A percentile compares a stretch with the other conserved stretches of the same genome.
Conservation (phyloP, 2,329 filamentous ascomycete genomes). For the Phialophora verrucosa region DNA sequence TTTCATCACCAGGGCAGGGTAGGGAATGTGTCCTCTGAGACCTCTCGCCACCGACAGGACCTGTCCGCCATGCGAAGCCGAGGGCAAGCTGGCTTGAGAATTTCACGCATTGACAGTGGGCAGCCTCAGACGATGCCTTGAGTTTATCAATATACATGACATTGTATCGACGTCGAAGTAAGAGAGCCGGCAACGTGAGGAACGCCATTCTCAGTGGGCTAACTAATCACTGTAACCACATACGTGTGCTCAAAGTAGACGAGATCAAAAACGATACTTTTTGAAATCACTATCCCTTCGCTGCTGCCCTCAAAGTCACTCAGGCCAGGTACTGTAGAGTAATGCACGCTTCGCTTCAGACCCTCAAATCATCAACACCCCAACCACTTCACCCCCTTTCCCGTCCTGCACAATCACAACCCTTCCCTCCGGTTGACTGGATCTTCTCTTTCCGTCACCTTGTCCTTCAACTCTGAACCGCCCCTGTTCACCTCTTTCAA, state of each 20-base stretch:
- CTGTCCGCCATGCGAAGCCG: too few relatives aligned
- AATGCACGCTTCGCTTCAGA: too few relatives aligned
- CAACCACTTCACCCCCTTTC: not conserved
- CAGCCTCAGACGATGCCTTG: not conserved
- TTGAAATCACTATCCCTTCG: too few relatives aligned
- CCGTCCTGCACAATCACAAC: conserved; percentile 45
- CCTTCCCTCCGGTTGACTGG: not conserved
- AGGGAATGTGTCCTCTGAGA: not conserved
- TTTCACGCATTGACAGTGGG: too few relatives aligned
- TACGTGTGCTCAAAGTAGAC: not conserved
- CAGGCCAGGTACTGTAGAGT: too few relatives aligned
- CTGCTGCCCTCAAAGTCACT: too few relatives aligned
- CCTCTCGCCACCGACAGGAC: not conserved
- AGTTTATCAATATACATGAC: conserved; percentile 29
- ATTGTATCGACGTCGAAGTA: too few relatives aligned
- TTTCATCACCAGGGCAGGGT: too few relatives aligned
- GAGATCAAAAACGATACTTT: too few relatives aligned
- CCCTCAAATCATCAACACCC: not conserved
- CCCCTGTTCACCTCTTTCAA: conserved; percentile 1
- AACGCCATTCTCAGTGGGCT: too few relatives aligned
- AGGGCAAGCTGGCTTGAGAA: too few relatives aligned
- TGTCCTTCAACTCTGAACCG: not conserved
- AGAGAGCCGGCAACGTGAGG: too few relatives aligned
- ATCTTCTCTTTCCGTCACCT: not conserved
- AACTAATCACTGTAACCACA: not conserved